phyloP scores from a whole-genome alignment of 2,329 filamentous ascomycete genomes.

The Phyllosticta paracitricarpa region DNA sequence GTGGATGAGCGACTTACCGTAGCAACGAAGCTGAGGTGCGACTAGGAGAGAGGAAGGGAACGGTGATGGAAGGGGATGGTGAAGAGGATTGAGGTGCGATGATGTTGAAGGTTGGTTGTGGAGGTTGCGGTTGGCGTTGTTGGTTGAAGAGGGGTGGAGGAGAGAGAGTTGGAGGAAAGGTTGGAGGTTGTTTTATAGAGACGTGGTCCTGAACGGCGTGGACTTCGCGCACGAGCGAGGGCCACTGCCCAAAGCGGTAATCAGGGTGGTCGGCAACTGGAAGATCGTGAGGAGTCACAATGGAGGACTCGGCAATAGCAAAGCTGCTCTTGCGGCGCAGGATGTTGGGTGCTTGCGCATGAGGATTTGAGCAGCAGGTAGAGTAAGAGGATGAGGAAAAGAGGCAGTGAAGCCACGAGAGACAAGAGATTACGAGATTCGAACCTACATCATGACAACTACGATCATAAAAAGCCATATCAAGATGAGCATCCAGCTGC shows the following conservation, averaged over 20 bases:
- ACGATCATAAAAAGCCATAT: background rate
- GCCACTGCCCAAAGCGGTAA: background rate
- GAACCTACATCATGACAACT: background rate
- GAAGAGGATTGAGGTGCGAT: background rate
- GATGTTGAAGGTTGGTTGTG: background rate
- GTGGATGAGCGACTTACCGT: background rate
- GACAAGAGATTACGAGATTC: background rate
- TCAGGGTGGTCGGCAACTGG: background rate
- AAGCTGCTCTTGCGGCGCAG: too few species aligned
- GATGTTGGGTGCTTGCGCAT: background rate
- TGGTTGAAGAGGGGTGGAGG: conserved; percentile 4
- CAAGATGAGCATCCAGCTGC: background rate
- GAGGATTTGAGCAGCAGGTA: background rate
- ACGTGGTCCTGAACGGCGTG: too few species aligned
- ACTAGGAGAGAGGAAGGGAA: background rate
- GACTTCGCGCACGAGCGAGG: background rate
- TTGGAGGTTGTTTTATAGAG: background rate
- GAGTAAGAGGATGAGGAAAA: background rate
- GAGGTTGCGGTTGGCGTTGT: background rate
- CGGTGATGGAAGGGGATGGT: background rate
- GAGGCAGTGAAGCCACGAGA: background rate
- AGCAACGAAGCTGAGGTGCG: background rate
- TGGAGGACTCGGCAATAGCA: background rate
- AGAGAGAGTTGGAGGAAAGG: conserved; percentile 7
- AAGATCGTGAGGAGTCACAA: background rate